Conservation (phyloP, 495 filamentous ascomycete genomes). For the Penicillium flavigenum region DNA sequence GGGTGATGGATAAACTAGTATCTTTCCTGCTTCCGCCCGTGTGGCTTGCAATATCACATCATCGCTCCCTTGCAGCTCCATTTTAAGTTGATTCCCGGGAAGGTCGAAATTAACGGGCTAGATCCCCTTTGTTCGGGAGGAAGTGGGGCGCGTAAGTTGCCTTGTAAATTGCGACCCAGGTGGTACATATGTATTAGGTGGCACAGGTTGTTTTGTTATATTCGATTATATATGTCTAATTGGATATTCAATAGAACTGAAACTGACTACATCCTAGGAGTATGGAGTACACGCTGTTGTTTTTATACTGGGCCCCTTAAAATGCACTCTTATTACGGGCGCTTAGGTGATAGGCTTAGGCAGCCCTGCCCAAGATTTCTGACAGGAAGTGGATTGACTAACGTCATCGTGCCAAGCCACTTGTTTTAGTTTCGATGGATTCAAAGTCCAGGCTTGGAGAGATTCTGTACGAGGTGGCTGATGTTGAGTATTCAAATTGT, state of each 20-base stretch:
- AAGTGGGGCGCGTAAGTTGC: constrained; percentile 4
- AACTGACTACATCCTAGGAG: background rate
- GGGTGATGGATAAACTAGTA: background rate
- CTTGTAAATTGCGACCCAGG: constrained; percentile 10
- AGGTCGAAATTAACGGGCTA: background rate
- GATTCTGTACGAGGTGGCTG: background rate
- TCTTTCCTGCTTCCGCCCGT: background rate
- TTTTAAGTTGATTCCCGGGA: background rate
- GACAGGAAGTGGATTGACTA: background rate
- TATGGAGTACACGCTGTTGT: background rate
- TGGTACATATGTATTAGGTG: background rate
- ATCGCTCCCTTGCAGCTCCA: constrained; percentile 1
- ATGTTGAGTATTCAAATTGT: background rate
- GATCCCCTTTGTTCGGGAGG: background rate
- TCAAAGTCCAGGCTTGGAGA: background rate
- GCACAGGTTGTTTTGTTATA: background rate
- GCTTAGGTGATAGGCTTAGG: background rate
- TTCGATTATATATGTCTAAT: background rate
- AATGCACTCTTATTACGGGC: background rate
- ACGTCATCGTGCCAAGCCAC: background rate
- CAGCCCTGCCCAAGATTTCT: background rate
- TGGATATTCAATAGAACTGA: background rate
- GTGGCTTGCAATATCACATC: constrained; percentile 8
- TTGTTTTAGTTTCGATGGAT: background rate
- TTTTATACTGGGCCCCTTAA: background rate